Evolutionary conservation across 495 filamentous ascomycete species (phyloP).

Genomic region (Penicillium cinerascens): DNA sequence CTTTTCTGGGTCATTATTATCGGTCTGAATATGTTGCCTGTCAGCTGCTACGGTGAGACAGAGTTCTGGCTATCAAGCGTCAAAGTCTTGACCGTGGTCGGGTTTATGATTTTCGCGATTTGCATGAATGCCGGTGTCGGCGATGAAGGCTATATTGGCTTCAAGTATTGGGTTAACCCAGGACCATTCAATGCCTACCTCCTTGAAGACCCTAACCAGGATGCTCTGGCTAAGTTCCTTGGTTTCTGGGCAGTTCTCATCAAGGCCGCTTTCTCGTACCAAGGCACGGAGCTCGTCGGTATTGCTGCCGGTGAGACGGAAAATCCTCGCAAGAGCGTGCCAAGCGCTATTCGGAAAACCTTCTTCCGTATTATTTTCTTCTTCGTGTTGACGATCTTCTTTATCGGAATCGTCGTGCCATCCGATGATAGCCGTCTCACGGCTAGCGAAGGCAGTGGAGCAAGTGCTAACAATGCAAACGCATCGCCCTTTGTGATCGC

Average conservation of each 20-base stretch:
- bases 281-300: conserved; percentile 61
- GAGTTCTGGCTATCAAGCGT: conserved; percentile 57
- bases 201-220: conserved; percentile 51
- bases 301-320: conserved; percentile 63
- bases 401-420: conserved; percentile 59
- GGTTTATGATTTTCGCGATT: conserved; percentile 56
- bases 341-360: conserved; percentile 61
- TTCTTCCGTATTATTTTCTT: conserved; percentile 67
- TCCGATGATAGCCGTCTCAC: conserved; percentile 29
- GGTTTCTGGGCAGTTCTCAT: conserved; percentile 39
- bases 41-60: conserved; percentile 49
- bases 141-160: conserved; percentile 50
- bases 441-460: conserved; percentile 36
- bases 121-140: conserved; percentile 57
- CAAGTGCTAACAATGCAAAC: conserved; percentile 37
- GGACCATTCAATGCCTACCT: conserved; percentile 58
- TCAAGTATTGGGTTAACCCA: conserved; percentile 58
- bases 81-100: conserved; percentile 56
- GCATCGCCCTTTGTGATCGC: conserved; percentile 53
- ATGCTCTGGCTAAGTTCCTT: conserved; percentile 35
- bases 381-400: conserved; percentile 61
- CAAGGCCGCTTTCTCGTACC: conserved; percentile 59
- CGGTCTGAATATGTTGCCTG: conserved; percentile 54
- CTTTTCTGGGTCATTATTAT: conserved; percentile 63
- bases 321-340: conserved; percentile 59